Base-by-base conservation (phyloP, 2,329 filamentous ascomycete genomes). In the Macrophomina pseudophaseolina region DNA sequence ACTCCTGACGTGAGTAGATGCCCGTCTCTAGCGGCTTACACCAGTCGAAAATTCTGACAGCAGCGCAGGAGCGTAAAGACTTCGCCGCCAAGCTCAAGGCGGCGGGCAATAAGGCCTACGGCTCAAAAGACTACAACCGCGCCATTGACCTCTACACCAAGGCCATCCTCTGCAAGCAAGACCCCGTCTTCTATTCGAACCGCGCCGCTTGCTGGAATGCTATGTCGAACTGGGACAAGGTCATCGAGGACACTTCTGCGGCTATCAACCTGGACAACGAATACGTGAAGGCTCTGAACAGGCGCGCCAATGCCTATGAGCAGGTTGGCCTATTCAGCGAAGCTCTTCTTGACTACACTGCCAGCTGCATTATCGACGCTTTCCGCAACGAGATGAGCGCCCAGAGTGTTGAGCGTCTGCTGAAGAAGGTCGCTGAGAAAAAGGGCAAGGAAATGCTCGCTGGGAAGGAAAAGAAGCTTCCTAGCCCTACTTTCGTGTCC, bases 181-280 rank as follows among this genome's bases (percentile, higher is more conserved):
- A 99, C 76, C 93, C 95, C 38, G 94, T 99, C 78, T 99, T 95
- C 86, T 99, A 96, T 86, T 98, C 95, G 70, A 99, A 99, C 86
- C 91, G 95, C 73, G 95, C 95, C 67, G 95, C 95, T 65, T 99
- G 95, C 86, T 96, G 93, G 84, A 98, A 97, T 78, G 93, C 95
- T 71, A 88, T 95, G 76, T 89, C 88, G 71, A 87, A 97, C 74
- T 99, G 94, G 93, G 91, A 96, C 59, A 94, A 95, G 84, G 95
- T 98, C 67, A 91, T 99, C 69, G 94, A 97, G 75, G 95, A 99
- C 78, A 98, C 95, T 66, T 97, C 92, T 38, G 94, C 95, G 64
- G 95, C 95, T 70, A 90, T 99, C 81, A 91, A 87, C 78, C 91
- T 99, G 80, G 93, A 99, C 79, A 91, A 91, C 72, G 92, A 97